Evolutionary conservation across 768 basidiomycete species (phyloP), one percentile per base, ranked within the genome.

Genomic region (Macrolepiota fuliginosa): DNA sequence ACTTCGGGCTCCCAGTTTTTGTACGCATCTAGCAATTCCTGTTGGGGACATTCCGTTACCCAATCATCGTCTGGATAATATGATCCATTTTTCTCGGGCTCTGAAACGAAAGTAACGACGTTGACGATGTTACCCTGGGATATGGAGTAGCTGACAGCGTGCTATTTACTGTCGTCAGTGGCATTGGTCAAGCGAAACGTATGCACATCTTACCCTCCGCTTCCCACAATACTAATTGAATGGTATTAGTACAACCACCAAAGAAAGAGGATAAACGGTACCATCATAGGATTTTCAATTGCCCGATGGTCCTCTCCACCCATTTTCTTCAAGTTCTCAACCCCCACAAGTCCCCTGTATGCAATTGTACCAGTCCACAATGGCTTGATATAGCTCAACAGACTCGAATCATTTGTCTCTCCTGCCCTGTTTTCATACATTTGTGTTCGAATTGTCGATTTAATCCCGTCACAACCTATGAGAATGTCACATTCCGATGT

Each of bases 111-210:
- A 10, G 75, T 79, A 17, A 74, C 82, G 37, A 84, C 67, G 62
- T 83, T 86, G 57, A 85, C 70, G 22, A 75, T 69, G 45, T 71
- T 71, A 19, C 80, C 81, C 47, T 74, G 71, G 3, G 81, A 76
- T n/a, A 85, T 78, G 0, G 82, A 75, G 68, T 84, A 84, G 2
- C 71, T 73, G 13, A 84, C 70, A 25, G 82, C 58, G 66, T 79
- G 76, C 84, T 85, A 32, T 32, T 32, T 32, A 52, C 11, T 39
- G 11, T 11, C 32, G 10, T 45, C 17, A 42, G 39, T 42, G 36
- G 4, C 24, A 17, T 25, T 32, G 36, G 42, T 29, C 46, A 50
- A 24, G 25, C 3, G 13, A 36, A 15, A 19, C 13, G 35, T 24
- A 52, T 24, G 39, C 37, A 61, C 27, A 45, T 27, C 55, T 51